Base-by-base conservation (phyloP, 1,284 basidiomycete species). In the Blastosporella zonata region DNA sequence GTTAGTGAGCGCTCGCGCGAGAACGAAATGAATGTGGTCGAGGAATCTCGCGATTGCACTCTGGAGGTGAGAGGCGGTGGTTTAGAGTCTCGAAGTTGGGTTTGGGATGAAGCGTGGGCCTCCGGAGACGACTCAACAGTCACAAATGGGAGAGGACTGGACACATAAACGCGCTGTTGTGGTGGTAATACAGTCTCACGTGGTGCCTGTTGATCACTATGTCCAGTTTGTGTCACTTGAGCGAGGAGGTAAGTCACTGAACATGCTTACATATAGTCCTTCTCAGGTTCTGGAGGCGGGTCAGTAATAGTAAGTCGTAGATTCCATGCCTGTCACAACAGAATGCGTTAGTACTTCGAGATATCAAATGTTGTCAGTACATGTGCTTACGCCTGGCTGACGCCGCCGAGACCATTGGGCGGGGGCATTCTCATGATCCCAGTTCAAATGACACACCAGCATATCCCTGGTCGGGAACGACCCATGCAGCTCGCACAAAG, bases 401-500 rank as follows among this genome's bases (percentile, higher is more conserved):
- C n/a, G n/a, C n/a, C 62, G 43, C 31, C 62, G 55, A 25, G 62
- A 49, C 81, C 81, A 84, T 31, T 64, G 60, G 1, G 66, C 59
- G 33, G 64, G 58, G 17, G 79, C 66, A 17, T 73, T 73, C 0
- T 57, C 27, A 57, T 89, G 86, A 59, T 82, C 78, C 67, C 73
- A 74, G 3, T 62, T 54, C 10, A 88, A 54, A 60, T 89, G 86
- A 21, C 63, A 71, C 25, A 65, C 61, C 0, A 88, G 64, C 68
- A 81, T 74, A 15, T 66, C 70, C 20, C 65, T 67, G 10, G 74
- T 80, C 4, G 59, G 49, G 42, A 89, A 79, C 0, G 50, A 55
- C 5, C 70, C 70, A 41, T 81, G 72, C 2, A 83, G 56, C 38
- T 73, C 67, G 59, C 86, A 89, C 13, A 88, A 52, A 0, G 86